Evolutionary conservation across 2,329 filamentous ascomycete species (phyloP), one percentile per base, ranked within the genome.

Genomic region (Penicillium sp.): DNA sequence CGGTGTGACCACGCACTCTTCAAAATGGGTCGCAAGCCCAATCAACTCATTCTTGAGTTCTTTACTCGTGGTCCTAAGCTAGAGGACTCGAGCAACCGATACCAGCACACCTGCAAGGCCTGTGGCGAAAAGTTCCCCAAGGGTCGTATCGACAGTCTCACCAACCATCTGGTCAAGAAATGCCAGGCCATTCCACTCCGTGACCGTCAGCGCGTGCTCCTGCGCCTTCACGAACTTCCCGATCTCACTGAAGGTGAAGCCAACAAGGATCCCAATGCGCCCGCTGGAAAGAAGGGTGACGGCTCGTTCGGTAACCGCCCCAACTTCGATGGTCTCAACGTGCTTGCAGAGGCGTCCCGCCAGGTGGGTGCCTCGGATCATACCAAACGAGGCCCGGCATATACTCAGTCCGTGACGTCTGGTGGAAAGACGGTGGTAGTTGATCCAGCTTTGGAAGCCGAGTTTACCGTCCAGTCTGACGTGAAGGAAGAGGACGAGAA

Each of bases 61-160:
- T 97, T 97, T 78, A 88, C 91, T 76, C 88, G 93, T 69, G 93
- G 93, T 10, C 86, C 88, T 42, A 97, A 97, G 80, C 85, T 97
- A 71, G 88, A 90, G 74, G 92, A 97, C 80, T 90, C 91, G 67
- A 95, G 91, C 81, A 97, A 96, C 77, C 88, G 93, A 61, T 97
- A 97, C 75, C 89, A 92, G 70, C 92, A 97, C 75, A 95, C 91
- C 13, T 97, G 93, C 86, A 94, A 91, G 77, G 85, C 88, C 68
- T 96, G 92, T 76, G 92, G 92, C 68, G 91, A 95, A 78, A 90
- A 91, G 77, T 97, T 97, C 66, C 91, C 92, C 65, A 96, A 96
- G 75, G 93, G 93, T 64, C 88, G 93, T 65, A 90, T 92, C 72
- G 93, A 97, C 73, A 91, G 88, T 70, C 80, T 97, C 63, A 90